Evolutionary conservation across 2,329 filamentous ascomycete species (phyloP), one percentile per base, ranked within the genome.

Genomic region (Didymella keratinophila): DNA sequence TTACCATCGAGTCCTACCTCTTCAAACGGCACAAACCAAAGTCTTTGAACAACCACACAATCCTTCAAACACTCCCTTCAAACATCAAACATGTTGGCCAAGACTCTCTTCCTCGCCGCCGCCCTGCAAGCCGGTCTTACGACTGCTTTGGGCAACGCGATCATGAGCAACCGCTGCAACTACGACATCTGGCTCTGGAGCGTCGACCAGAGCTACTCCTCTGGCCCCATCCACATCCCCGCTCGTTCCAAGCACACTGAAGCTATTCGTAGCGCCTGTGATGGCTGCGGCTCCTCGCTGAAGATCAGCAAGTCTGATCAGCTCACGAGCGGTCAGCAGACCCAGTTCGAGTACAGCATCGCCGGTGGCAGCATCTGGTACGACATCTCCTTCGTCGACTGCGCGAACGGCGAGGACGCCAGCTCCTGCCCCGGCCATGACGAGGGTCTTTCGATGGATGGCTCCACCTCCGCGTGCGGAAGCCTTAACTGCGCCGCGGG

Each of bases 331-430:
- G 69, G 64, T 16, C 47, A 63, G 16, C 69, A 71, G 16, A 71
- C 70, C 3, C 70, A 72, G 42, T 71, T 71, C 45, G 69, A 72
- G 25, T 72, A 72, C 62, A 63, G 61, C 54, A 64, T 70, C 36
- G 56, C 56, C 14, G 52, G 48, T 14, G 57, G 53, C 44, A 56
- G 63, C 32, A 28, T 72, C 21, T 72, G 64, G 64, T 72, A 66
- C 58, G 68, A 72, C 49, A 68, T 72, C 49, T 71, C 69, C 1
- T 68, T 71, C 23, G 69, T 72, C 48, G 61, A 72, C 52, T 72
- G 70, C 48, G 69, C 68, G 4, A 56, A 65, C 7, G 68, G 64
- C 37, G 57, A 69, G 41, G 60, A 50, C 21, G 65, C 67, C 3
- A 56, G 28, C 14, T 45, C 57, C 32, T 72, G 69, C 55, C 70